phyloP scores from a whole-genome alignment of 495 filamentous ascomycete genomes.

The Letharia columbiana region DNA sequence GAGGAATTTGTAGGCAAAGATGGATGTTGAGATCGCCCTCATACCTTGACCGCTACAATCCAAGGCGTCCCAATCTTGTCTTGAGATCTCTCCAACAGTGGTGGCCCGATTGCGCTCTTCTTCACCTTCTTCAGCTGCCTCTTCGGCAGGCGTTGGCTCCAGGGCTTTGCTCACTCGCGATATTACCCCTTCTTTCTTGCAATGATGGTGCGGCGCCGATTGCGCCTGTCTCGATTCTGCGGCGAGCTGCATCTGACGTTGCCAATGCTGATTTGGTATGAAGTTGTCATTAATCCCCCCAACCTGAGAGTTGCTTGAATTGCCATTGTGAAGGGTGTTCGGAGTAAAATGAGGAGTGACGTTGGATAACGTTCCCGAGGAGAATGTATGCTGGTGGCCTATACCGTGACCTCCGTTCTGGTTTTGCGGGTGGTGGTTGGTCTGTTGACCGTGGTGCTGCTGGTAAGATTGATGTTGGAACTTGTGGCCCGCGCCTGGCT shows the following conservation, averaged over 20 bases:
- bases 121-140: slow-evolving; percentile 50
- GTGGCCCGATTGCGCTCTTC: slow-evolving; percentile 54
- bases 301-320: slow-evolving; percentile 45
- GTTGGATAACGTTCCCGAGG: slow-evolving; percentile 62
- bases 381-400: slow-evolving; percentile 72
- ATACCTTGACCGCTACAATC: slow-evolving; percentile 93
- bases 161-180: slow-evolving; percentile 56
- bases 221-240: slow-evolving; percentile 59
- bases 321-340: slow-evolving; percentile 69
- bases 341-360: slow-evolving; percentile 69
- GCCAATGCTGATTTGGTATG: slow-evolving; percentile 66
- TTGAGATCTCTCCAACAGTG: slow-evolving; percentile 47
- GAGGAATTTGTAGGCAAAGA: slow-evolving; percentile 83
- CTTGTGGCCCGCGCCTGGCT: slow-evolving; percentile 59
- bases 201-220: slow-evolving; percentile 53
- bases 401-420: slow-evolving; percentile 58
- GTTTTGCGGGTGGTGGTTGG: slow-evolving; percentile 63
- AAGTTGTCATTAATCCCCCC: slow-evolving; percentile 48
- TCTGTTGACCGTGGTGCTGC: slow-evolving; percentile 67
- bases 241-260: slow-evolving; percentile 71
- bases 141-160: slow-evolving; percentile 45
- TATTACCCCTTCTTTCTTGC: slow-evolving; percentile 38
- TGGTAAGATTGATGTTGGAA: slow-evolving; percentile 62
- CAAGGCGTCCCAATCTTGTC: slow-evolving; percentile 82
- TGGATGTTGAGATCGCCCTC: slow-evolving; percentile 61